phyloP scores from a whole-genome alignment of 2,329 filamentous ascomycete species.

The Volutella citrinella region DNA sequence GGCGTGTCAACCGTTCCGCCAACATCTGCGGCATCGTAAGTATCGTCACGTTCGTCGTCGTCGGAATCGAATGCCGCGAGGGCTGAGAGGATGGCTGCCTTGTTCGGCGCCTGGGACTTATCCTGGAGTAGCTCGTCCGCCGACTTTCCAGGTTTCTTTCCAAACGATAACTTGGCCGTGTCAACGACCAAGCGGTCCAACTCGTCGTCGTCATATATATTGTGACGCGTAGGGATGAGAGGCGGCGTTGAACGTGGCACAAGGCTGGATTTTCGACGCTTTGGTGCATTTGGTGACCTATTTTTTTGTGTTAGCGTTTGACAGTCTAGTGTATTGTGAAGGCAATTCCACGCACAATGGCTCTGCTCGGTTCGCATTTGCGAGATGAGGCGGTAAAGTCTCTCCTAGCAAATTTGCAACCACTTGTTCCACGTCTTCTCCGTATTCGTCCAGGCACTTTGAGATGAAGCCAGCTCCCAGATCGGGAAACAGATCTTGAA shows the following conservation, averaged over 20 bases:
- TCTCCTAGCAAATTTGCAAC: constrained; percentile 80
- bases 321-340: too few species aligned
- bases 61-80: constrained; percentile 88
- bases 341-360: constrained; percentile 56
- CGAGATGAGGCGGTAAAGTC: constrained; percentile 67
- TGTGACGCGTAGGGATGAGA: constrained; percentile 58
- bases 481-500: constrained; percentile 93
- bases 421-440: constrained; percentile 73
- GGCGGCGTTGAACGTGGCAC: constrained; percentile 59
- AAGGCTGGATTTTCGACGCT: constrained; percentile 32
- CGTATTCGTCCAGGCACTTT: constrained; percentile 75
- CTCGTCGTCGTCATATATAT: constrained; percentile 78
- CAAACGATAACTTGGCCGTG: constrained; percentile 70
- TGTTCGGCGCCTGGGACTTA: constrained; percentile 63
- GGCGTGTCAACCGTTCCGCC: constrained; percentile 79
- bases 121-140: constrained; percentile 72
- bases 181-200: constrained; percentile 69
- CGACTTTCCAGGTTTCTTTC: constrained; percentile 63
- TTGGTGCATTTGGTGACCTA: too few species aligned
- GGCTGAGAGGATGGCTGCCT: constrained; percentile 84
- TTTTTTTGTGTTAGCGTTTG: too few species aligned
- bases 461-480: constrained; percentile 80
- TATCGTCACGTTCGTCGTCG: constrained; percentile 95
- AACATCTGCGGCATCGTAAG: constrained; percentile 89
- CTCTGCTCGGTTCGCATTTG: constrained; percentile 60